A percentile compares a stretch with the other conserved stretches of the same genome.
Conservation (phyloP, 768 basidiomycete species). For the Pleurotus salmoneostramineus region DNA sequence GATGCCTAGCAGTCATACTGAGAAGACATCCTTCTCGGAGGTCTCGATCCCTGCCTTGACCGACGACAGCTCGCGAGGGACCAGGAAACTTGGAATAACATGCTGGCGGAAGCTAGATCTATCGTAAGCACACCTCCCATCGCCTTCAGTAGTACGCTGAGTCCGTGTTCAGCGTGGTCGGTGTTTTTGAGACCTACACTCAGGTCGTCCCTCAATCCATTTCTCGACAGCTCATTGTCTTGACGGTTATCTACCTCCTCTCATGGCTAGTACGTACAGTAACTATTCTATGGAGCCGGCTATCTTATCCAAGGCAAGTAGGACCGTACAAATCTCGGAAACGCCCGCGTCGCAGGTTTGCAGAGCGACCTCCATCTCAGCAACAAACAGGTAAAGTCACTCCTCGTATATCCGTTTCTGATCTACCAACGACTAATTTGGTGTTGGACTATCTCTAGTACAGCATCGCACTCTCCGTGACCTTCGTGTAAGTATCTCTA, state of each 20-base stretch:
- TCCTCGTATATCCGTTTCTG: too few relatives aligned
- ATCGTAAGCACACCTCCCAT: constrained; percentile 32
- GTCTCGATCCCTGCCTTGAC: too few relatives aligned
- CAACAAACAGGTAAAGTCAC: constrained; percentile 20
- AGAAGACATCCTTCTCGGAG: too few relatives aligned
- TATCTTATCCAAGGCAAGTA: constrained; percentile 10
- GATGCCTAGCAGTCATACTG: too few relatives aligned
- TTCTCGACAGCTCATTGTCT: constrained; percentile 16
- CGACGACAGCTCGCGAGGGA: too few relatives aligned
- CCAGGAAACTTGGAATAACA: constrained; percentile 20
- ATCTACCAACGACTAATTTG: neutral
- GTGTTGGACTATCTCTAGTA: constrained; percentile 24
- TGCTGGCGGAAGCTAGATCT: constrained; percentile 50
- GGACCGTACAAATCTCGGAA: constrained; percentile 55
- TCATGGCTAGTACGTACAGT: constrained; percentile 43
- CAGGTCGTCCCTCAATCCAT: too few relatives aligned
- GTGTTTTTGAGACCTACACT: neutral
- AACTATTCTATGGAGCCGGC: neutral
- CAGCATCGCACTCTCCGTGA: constrained; percentile 44
- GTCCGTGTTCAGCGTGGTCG: neutral
- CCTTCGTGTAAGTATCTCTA: constrained; percentile 20
- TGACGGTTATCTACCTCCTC: constrained; percentile 45
- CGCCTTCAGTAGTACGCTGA: neutral
- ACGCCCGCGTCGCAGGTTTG: constrained; percentile 58
- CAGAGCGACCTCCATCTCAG: constrained; percentile 51